Conservation (phyloP, 306 rosid species). For the Quercus alba region DNA sequence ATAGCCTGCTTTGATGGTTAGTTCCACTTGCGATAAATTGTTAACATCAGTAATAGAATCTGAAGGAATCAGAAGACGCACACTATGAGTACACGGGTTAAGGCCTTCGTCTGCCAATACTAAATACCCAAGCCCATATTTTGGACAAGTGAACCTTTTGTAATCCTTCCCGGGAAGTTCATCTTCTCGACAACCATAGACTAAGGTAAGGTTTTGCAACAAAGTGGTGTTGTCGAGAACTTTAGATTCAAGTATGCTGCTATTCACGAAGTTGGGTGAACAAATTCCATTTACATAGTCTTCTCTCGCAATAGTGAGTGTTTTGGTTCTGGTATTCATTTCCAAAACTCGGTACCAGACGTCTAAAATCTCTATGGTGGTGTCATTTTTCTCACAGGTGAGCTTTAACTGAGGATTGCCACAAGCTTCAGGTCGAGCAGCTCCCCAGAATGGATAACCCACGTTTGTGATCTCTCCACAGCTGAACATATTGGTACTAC, state of each 20-base stretch:
- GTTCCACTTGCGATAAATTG: neutral
- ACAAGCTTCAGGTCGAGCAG: neutral
- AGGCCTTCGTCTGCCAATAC: neutral
- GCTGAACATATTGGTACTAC: neutral
- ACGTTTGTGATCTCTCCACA: neutral
- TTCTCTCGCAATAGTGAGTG: neutral
- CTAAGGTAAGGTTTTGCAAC: neutral
- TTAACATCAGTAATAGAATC: no score
- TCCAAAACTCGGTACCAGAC: neutral
- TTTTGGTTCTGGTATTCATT: neutral
- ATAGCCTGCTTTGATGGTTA: neutral
- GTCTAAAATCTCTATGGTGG: neutral
- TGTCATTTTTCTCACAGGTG: neutral
- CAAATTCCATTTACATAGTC: neutral
- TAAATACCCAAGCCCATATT: neutral
- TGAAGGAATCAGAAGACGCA: neutral
- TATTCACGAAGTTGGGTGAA: neutral
- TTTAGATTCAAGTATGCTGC: neutral
- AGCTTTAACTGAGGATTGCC: conserved; percentile 1
- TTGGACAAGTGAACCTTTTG: neutral
- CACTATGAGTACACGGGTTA: neutral
- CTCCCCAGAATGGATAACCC: conserved; percentile 28
- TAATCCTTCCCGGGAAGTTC: neutral
- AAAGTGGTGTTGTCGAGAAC: neutral
- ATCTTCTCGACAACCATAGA: conserved; percentile 4